Percentiles rank a stretch among this genome's conserved stretches.
Evolutionary conservation across 2,329 filamentous ascomycete genomes (phyloP).

Genomic region (Arthrobotrys sinensis): DNA sequence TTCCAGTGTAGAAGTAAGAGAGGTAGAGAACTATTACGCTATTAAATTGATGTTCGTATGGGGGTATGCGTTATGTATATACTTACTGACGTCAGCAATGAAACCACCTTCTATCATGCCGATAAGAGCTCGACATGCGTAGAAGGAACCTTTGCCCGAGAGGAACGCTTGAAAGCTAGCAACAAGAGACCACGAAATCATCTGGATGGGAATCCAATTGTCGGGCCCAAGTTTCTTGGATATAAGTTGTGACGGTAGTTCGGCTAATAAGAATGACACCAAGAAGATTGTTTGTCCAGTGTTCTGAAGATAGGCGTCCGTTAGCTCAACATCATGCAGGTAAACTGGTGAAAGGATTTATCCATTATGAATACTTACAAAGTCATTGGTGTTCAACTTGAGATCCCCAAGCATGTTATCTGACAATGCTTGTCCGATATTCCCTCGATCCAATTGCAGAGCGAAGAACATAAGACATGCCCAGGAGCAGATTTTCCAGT

Average conservation of each 20-base stretch:
- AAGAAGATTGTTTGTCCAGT: conserved; percentile 74
- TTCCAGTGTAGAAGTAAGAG: conserved; percentile 82
- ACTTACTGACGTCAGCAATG: conserved; percentile 63
- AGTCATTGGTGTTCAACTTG: conserved; percentile 71
- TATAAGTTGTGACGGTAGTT: conserved; percentile 76
- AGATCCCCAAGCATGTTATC: conserved; percentile 75
- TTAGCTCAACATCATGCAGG: conserved; percentile 9
- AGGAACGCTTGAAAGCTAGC: conserved; percentile 72
- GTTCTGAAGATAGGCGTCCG: conserved; percentile 68
- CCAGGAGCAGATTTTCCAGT: conserved; percentile 68
- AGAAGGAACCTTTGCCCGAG: conserved; percentile 69
- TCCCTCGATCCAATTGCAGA: conserved; percentile 76
- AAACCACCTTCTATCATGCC: conserved; percentile 69
- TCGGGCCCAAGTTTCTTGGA: conserved; percentile 74
- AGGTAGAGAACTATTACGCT: conserved; percentile 74
- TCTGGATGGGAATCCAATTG: conserved; percentile 75
- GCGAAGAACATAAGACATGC: conserved; percentile 76
- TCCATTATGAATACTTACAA: conserved; percentile 65
- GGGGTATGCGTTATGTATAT: not conserved
- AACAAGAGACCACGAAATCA: conserved; percentile 73
- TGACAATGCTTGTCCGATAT: conserved; percentile 75
- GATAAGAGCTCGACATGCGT: conserved; percentile 68
- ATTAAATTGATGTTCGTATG: conserved; percentile 30
- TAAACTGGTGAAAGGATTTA: not conserved
- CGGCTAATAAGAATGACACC: conserved; percentile 72